Percentiles rank a stretch among this genome's conserved stretches.
Evolutionary conservation across 306 rosid genomes (phyloP).

Genomic region (Neltuma alba): DNA sequence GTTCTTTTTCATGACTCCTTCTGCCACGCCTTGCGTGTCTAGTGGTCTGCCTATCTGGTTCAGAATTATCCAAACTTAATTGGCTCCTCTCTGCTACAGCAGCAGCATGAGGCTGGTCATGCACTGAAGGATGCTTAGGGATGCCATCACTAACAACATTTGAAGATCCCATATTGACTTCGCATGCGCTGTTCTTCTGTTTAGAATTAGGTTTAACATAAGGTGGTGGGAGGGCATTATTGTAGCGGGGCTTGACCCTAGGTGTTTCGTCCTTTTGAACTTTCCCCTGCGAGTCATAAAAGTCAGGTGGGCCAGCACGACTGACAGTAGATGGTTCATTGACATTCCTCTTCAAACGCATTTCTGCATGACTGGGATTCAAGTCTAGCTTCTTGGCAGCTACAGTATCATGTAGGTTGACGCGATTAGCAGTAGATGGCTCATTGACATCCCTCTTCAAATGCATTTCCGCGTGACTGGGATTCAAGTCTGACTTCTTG

Average conservation of each 20-base stretch:
- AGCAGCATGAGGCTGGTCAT: slow-evolving; percentile 48
- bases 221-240: slow-evolving; percentile 78
- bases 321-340: slow-evolving; percentile 50
- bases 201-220: slow-evolving; percentile 68
- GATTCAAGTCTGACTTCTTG: slow-evolving; percentile 41
- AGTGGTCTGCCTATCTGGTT: slow-evolving; percentile 48
- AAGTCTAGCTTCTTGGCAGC: slow-evolving; percentile 40
- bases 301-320: slow-evolving; percentile 38
- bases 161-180: slow-evolving; percentile 36
- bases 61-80: slow-evolving; percentile 50
- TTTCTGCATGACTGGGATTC: slow-evolving; percentile 38
- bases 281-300: slow-evolving; percentile 36
- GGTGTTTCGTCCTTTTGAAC: slow-evolving; percentile 57
- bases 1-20: slow-evolving; percentile 52
- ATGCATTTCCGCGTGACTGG: slow-evolving; percentile 41
- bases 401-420: slow-evolving; percentile 33
- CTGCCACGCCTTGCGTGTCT: slow-evolving; percentile 45
- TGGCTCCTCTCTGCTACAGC: slow-evolving; percentile 43
- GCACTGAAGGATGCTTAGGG: slow-evolving; percentile 44
- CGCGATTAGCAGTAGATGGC: slow-evolving; percentile 45
- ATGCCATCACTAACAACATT: slow-evolving; percentile 35
- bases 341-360: slow-evolving; percentile 43
- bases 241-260: slow-evolving; percentile 57
- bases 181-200: slow-evolving; percentile 49
- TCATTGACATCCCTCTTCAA: slow-evolving; percentile 46